These are phyloP conservation scores for Pleomassaria siparia DNA, from an alignment of 2,329 filamentous ascomycete genomes.

Conservation along the genomic window DNA sequence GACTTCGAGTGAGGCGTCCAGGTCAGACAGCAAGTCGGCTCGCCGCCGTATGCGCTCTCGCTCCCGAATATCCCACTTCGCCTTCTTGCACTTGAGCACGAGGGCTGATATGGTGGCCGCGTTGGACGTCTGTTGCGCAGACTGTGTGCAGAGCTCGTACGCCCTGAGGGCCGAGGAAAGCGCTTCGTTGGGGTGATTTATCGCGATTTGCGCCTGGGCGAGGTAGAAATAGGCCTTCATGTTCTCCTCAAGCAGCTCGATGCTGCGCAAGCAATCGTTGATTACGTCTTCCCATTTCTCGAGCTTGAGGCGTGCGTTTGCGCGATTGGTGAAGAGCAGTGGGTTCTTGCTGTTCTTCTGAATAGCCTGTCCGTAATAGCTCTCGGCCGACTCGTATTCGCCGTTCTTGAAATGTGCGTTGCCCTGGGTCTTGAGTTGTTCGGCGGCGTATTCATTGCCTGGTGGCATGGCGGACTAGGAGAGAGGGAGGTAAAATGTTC, in stretches of 20 bases:
- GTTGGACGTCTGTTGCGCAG: constrained; percentile 62
- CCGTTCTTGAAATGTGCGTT: constrained; percentile 66
- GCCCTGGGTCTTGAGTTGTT: constrained; percentile 55
- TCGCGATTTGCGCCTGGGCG: constrained; percentile 76
- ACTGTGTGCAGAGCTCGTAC: constrained; percentile 67
- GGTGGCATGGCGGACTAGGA: constrained; percentile 9
- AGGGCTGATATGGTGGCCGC: constrained; percentile 70
- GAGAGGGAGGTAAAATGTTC: neutral
- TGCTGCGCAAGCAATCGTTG: constrained; percentile 73
- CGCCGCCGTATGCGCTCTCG: constrained; percentile 58
- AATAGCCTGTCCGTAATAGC: constrained; percentile 75
- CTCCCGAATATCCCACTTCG: constrained; percentile 79
- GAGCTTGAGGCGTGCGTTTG: constrained; percentile 77
- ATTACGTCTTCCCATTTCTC: constrained; percentile 73
- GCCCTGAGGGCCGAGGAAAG: constrained; percentile 69
- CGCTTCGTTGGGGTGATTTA: constrained; percentile 72
- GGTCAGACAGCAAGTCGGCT: constrained; percentile 61
- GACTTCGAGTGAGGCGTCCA: constrained; percentile 50
- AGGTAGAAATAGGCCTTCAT: constrained; percentile 87
- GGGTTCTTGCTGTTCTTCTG: constrained; percentile 76
- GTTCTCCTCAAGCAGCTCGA: constrained; percentile 64
- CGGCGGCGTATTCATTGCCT: constrained; percentile 42
- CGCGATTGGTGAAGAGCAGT: constrained; percentile 84
- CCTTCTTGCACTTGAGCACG: constrained; percentile 80
- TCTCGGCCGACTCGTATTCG: constrained; percentile 67